These are phyloP conservation scores for Spencermartinsiella ligniputridi DNA, from an alignment of 1,139 yeast genomes.

Conservation along the genomic window DNA sequence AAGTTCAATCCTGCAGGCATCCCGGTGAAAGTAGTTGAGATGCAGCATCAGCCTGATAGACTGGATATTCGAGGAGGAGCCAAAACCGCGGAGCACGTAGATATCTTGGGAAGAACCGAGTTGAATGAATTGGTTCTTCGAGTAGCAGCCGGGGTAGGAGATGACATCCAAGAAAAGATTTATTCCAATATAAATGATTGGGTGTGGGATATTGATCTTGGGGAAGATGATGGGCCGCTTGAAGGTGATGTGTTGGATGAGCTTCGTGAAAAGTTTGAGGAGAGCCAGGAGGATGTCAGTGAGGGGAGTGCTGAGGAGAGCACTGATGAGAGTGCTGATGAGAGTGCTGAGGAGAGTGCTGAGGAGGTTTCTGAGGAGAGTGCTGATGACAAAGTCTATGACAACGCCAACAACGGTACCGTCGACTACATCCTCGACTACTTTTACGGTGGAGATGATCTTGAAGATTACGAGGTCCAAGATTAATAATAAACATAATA, in stretches of 20 bases:
- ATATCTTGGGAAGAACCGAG: conserved; percentile 89
- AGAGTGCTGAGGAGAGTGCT: neutral
- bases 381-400: no score
- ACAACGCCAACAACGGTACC: no score
- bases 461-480: no score
- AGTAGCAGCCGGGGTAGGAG: conserved; percentile 80
- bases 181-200: conserved; percentile 60
- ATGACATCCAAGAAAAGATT: conserved; percentile 54
- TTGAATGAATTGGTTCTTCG: conserved; percentile 77
- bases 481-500: no score
- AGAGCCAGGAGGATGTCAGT: no score
- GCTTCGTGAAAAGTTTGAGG: no score
- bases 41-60: conserved; percentile 87
- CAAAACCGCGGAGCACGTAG: conserved; percentile 96
- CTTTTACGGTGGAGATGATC: no score
- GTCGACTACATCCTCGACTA: no score
- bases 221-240: conserved; percentile 15
- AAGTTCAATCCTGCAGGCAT: conserved; percentile 79
- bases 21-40: conserved; percentile 76
- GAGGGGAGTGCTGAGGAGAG: no score
- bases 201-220: conserved; percentile 45
- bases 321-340: neutral
- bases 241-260: neutral
- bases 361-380: neutral
- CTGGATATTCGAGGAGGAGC: conserved; percentile 97